Evolutionary conservation across 257 asterid genomes (phyloP), one percentile per base, ranked within the genome.

Genomic region (Petunia secreta): DNA sequence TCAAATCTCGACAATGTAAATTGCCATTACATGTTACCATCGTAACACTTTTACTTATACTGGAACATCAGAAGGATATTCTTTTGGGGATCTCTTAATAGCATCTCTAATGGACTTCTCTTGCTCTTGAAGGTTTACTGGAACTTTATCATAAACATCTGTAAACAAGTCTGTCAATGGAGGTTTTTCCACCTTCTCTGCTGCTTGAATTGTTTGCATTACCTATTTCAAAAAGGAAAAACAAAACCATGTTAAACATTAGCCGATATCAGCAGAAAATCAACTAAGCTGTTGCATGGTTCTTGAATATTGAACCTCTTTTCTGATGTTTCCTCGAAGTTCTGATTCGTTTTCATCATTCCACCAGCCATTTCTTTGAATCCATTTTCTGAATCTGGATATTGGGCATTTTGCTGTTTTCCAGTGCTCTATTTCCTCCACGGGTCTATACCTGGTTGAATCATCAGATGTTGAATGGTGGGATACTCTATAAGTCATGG

Each of bases 391-490:
- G 87, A 89, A 95, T 75, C 92, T 85, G 46, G 86, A 80, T 48
- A 88, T 39, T 0, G 98, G 99, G 83, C 71, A 87, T 81, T 86
- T 82, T 1, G 87, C 87, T n/a, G 87, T 90, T 85, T 44, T 90
- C 99, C 98, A 96, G 80, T 90, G 91, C 48, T 93, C 95, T 1
- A 96, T 96, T 84, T 96, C 99, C 8, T 85, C 48, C 9, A 80
- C 8, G 5, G 93, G 62, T 44, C 99, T 90, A 34, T 96, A 96
- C 84, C 91, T 96, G 80, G 99, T 93, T 36, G 99, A 95, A 68
- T 95, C 98, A 64, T 93, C 98, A 1, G 99, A 93, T 13, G 98
- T 93, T 2, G 99, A 92, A 86, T 93, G 98, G 87, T 95, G 99
- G 5, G 98, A 91, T 6, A 92, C 97, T 75, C 98, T 88, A 80